phyloP scores from a whole-genome alignment of 768 basidiomycete species.

The Lactifluus piperatus region DNA sequence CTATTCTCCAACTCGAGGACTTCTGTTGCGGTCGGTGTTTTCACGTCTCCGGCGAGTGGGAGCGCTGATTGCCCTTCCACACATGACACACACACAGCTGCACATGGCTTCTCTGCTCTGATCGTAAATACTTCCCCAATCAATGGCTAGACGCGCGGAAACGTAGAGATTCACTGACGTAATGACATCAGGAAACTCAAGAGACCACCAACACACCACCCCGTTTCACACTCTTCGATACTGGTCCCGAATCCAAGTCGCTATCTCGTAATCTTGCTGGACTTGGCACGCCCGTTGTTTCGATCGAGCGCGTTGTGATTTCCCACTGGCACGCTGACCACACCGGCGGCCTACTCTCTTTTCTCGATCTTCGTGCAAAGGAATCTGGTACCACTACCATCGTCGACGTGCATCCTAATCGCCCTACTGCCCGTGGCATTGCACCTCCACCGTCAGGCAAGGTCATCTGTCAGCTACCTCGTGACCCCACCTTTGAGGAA shows the following conservation, averaged over 20 bases:
- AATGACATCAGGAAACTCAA: conserved; percentile 44
- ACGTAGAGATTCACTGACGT: not conserved
- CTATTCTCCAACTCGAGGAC: conserved; percentile 61
- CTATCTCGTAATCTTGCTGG: conserved; percentile 64
- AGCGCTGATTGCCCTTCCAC: not conserved
- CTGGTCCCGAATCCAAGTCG: conserved; percentile 69
- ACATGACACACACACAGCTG: conserved; percentile 38
- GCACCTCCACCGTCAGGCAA: conserved; percentile 52
- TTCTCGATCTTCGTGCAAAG: conserved; percentile 38
- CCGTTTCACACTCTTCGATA: conserved; percentile 69
- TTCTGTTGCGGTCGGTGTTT: conserved; percentile 51
- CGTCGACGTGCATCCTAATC: conserved; percentile 71
- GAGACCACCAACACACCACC: conserved; percentile 32
- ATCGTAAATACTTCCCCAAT: conserved; percentile 38
- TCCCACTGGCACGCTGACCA: conserved; percentile 48
- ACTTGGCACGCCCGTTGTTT: conserved; percentile 44
- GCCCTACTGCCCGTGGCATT: conserved; percentile 67
- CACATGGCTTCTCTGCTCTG: conserved; percentile 77
- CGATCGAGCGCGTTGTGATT: conserved; percentile 43
- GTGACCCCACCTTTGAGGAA: conserved; percentile 64
- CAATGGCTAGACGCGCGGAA: not conserved
- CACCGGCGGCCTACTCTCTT: conserved; percentile 63
- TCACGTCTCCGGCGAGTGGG: too few relatives aligned
- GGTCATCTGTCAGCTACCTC: conserved; percentile 49
- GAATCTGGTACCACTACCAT: conserved; percentile 29